Conservation (phyloP, 2,329 filamentous ascomycete genomes). For the Botrytis galanthina region DNA sequence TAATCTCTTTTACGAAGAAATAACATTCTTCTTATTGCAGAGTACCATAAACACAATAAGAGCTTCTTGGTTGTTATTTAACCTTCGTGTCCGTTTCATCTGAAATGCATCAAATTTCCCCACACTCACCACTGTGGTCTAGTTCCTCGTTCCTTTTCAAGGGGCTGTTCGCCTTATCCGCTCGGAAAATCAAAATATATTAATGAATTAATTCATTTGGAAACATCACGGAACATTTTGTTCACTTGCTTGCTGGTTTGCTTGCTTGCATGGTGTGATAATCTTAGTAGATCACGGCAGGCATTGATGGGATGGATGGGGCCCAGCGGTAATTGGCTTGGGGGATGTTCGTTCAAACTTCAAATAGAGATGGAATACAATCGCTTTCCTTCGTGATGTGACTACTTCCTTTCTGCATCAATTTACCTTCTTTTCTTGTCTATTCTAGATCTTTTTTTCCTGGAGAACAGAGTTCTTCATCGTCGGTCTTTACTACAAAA, state of each 20-base stretch:
- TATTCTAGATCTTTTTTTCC: background rate
- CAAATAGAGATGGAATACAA: background rate
- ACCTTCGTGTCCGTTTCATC: background rate
- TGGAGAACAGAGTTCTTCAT: conserved; percentile 2
- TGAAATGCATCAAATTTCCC: background rate
- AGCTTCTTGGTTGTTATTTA: background rate
- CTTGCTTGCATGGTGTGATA: background rate
- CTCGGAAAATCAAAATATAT: background rate
- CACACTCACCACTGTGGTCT: background rate
- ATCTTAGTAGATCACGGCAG: conserved; percentile 8
- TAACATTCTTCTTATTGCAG: background rate
- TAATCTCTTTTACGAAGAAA: background rate
- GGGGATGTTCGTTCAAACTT: background rate
- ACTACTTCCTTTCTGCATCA: background rate
- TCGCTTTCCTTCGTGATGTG: background rate
- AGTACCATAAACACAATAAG: background rate
- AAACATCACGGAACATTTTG: background rate
- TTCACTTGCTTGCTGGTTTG: background rate
- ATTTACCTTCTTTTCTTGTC: background rate
- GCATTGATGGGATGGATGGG: background rate
- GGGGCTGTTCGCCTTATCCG: background rate
- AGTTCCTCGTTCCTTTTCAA: background rate
- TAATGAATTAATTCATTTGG: background rate
- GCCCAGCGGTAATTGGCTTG: conserved; percentile 1
- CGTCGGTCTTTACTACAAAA: conserved; percentile 16